phyloP scores from a whole-genome alignment of 129 eudicot genomes.

The Flaveria bidentis region DNA sequence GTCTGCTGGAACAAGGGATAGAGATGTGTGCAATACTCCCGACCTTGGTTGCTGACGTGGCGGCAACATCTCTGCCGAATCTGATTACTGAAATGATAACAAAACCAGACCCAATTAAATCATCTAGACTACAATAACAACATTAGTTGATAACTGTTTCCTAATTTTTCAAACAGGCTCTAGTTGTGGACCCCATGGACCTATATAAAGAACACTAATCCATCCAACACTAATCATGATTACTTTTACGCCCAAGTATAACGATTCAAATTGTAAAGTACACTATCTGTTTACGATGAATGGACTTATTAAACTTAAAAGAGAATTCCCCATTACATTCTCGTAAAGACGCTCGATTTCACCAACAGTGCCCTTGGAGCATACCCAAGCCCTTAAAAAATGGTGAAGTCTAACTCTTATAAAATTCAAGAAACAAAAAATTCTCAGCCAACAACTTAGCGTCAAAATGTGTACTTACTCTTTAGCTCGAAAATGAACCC shows the following conservation, averaged over 20 bases:
- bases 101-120: background rate
- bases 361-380: background rate
- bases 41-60: constrained; percentile 66
- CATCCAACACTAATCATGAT: background rate
- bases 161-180: background rate
- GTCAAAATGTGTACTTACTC: background rate
- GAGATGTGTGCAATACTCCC: constrained; percentile 53
- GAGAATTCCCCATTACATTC: too few relatives aligned
- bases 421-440: background rate
- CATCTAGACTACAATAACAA: background rate
- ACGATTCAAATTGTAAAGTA: background rate
- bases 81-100: constrained; percentile 42
- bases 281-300: background rate
- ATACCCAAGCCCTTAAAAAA: background rate
- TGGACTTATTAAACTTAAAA: too few relatives aligned
- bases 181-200: background rate
- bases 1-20: constrained; percentile 57
- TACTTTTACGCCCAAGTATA: background rate
- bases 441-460: background rate
- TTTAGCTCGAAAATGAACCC: background rate
- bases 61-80: constrained; percentile 52
- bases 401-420: background rate
- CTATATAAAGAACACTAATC: too few relatives aligned
- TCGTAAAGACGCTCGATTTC: background rate
- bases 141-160: background rate